Percentiles rank a stretch among this genome's conserved stretches.
phyloP scores from a whole-genome alignment of 148 eudicot genomes.

The Fagopyrum homotropicum region DNA sequence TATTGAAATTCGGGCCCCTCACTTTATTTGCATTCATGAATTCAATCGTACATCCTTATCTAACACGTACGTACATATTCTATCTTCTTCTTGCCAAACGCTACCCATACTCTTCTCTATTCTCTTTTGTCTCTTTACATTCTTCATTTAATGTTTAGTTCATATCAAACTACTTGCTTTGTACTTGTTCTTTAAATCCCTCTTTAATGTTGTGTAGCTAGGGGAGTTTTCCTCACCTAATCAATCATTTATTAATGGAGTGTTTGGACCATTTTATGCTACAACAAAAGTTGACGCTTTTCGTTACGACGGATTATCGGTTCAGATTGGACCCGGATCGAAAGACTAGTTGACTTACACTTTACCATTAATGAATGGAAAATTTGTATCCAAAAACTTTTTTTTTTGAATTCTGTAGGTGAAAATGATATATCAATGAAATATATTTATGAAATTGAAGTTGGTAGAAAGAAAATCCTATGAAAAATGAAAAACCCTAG shows the following conservation, averaged over 20 bases:
- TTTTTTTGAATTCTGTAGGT: too few species aligned
- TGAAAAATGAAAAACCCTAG: too few species aligned
- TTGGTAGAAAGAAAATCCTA: too few species aligned
- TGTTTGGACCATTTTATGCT: too few species aligned
- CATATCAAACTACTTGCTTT: conserved; percentile 4
- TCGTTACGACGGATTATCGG: too few species aligned
- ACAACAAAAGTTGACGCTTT: too few species aligned
- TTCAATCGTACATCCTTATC: conserved; percentile 11
- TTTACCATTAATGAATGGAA: too few species aligned
- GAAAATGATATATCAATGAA: too few species aligned
- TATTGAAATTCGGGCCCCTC: neutral
- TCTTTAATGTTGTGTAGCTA: neutral
- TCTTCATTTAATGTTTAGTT: neutral
- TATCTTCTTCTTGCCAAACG: conserved; percentile 9
- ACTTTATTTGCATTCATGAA: neutral
- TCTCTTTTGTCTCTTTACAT: conserved; percentile 6
- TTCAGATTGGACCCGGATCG: too few species aligned
- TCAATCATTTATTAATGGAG: neutral
- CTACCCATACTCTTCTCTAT: neutral
- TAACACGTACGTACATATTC: conserved; percentile 8
- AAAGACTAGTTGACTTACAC: too few species aligned
- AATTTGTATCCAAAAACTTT: too few species aligned
- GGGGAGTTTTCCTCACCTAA: neutral
- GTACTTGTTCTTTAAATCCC: neutral
- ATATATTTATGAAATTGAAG: too few species aligned